A percentile compares a stretch with the other conserved stretches of the same genome.
These are phyloP conservation scores for Auricularia cornea DNA, from an alignment of 768 basidiomycete genomes.

Conservation along the genomic window DNA sequence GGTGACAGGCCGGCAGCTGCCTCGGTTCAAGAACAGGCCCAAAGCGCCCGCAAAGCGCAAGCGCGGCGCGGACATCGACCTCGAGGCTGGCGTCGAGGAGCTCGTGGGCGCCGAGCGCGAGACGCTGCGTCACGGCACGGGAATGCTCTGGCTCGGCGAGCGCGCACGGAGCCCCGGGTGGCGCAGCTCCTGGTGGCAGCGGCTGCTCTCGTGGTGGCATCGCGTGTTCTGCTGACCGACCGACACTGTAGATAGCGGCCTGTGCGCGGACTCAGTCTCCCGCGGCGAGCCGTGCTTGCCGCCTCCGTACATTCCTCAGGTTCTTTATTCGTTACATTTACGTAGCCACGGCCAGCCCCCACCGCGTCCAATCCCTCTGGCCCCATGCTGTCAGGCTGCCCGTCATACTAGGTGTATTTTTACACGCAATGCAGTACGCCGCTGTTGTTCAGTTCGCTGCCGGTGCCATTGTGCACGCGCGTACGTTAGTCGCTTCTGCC, in stretches of 20 bases:
- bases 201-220: constrained; percentile 73
- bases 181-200: constrained; percentile 73
- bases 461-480: too few species aligned
- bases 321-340: too few species aligned
- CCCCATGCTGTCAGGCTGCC: too few species aligned
- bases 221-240: constrained; percentile 57
- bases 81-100: constrained; percentile 63
- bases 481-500: too few species aligned
- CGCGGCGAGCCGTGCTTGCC: too few species aligned
- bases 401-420: too few species aligned
- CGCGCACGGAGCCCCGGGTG: constrained; percentile 54
- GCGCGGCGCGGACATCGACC: constrained; percentile 27
- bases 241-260: background rate
- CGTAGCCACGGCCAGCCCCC: too few species aligned
- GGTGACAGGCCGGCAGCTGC: constrained; percentile 58
- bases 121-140: constrained; percentile 70
- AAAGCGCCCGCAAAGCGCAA: constrained; percentile 25
- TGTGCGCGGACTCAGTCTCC: too few species aligned
- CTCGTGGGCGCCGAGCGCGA: constrained; percentile 36
- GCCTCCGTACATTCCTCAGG: too few species aligned
- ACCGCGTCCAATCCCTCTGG: too few species aligned
- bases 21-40: constrained; percentile 50
- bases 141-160: constrained; percentile 68
- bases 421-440: too few species aligned
- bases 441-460: too few species aligned